Evolutionary conservation across 305 asterid species (phyloP), one percentile per base, ranked within the genome.

Genomic region (Solanum hybrid): DNA sequence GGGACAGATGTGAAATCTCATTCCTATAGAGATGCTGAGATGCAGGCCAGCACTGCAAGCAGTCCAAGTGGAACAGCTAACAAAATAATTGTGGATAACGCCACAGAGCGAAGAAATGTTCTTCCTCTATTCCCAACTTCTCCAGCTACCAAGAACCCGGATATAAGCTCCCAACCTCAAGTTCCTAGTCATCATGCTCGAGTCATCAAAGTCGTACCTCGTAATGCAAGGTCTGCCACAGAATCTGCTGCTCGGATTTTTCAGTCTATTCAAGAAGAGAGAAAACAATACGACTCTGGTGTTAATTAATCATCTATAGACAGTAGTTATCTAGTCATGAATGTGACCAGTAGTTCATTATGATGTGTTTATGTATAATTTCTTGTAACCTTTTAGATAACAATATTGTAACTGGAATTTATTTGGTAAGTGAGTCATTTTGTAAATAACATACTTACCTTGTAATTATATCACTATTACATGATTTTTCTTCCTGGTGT

Each of bases 171-270:
- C 42, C 82, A 87, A 77, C 87, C 51, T 73, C 86, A 46, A 6
- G 77, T 69, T 73, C 86, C 76, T 32, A 89, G 79, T 87, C 78
- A 71, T 38, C 86, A 92, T 40, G 79, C 92, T 35, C 87, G 79
- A 73, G 94, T 92, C 77, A 95, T 97, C 91, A 93, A 90, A 91
- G 99, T 96, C 1, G 96, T 96, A 24, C 98, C 99, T 5, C 98
- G 88, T 78, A 96, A 95, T 85, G 95, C 97, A 11, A 38, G 93
- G 32, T 93, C 95, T 26, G 99, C 98, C 3, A 93, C 96, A 10
- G 98, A 94, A 90, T 95, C 97, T 8, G 98, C 94, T 75, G 99
- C 97, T 11, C 94, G 98, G n/a, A 96, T 97, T 64, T 96, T 97
- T 79, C 92, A 88, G 89, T 95, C 98, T 37, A 97, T 97, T 88